A percentile compares a stretch with the other conserved stretches of the same genome.
Conservation (phyloP, 2,329 filamentous ascomycete species). For the Sclerotinia sclerotiorum region DNA sequence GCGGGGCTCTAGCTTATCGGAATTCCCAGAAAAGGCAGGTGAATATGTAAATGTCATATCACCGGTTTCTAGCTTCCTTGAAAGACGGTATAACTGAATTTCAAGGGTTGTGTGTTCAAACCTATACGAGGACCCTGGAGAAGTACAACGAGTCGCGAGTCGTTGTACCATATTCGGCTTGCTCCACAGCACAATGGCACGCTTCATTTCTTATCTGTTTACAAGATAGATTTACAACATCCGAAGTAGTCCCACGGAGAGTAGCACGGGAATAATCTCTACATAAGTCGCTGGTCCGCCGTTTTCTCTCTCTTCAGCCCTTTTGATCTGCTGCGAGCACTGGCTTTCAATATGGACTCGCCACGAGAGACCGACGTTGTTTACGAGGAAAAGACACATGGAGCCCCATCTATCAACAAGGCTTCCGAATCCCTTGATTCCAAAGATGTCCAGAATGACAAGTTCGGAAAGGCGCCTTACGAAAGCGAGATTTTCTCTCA, state of each 20-base stretch:
- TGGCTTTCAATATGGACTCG: constrained; percentile 11
- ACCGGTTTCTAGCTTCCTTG: not conserved
- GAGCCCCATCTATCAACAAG: not conserved
- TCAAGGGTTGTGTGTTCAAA: not conserved
- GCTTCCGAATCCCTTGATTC: constrained; percentile 2
- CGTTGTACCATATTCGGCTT: not conserved
- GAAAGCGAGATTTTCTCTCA: constrained; percentile 7
- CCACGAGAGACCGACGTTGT: constrained; percentile 10
- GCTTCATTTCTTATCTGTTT: constrained; percentile 8
- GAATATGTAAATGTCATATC: not conserved
- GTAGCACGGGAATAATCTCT: not conserved
- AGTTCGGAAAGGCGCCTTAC: not conserved
- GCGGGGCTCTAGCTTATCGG: not conserved
- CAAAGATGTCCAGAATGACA: not conserved
- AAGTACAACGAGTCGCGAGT: not conserved
- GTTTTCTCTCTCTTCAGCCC: not conserved
- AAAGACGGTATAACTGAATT: not conserved
- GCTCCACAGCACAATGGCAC: constrained; percentile 8
- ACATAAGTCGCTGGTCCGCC: constrained; percentile 6
- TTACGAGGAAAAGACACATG: constrained; percentile 20
- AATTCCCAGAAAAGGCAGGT: constrained; percentile 9
- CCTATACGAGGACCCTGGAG: not conserved
- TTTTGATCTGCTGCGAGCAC: constrained; percentile 9
- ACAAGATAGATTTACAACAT: not conserved
- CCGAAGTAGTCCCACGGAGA: not conserved